A percentile compares a stretch with the other conserved stretches of the same genome.
Conservation (phyloP, 139 green algal genomes). For the Coelastrella sp. region DNA sequence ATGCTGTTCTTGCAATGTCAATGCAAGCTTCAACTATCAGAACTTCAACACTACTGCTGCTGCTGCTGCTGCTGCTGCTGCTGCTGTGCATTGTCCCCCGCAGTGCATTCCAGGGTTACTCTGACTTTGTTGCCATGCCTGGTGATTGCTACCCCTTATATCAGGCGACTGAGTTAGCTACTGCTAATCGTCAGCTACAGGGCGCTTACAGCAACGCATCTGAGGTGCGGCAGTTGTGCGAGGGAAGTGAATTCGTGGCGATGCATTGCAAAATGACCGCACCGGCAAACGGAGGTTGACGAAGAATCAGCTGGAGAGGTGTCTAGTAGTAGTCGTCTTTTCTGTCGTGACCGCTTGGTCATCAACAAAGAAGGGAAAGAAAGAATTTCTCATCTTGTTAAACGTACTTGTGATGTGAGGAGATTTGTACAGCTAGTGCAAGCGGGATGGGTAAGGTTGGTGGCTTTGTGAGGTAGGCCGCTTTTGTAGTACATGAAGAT, state of each 20-base stretch:
- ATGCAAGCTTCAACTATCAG: neutral
- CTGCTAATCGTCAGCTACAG: neutral
- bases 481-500: too few relatives aligned
- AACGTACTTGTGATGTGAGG: too few relatives aligned
- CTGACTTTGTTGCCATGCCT: neutral
- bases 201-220: conserved; percentile 20
- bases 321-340: too few relatives aligned
- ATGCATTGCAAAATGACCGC: neutral
- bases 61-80: neutral
- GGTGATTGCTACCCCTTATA: conserved; percentile 19
- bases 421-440: too few relatives aligned
- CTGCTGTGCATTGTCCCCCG: neutral
- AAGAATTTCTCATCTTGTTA: too few relatives aligned
- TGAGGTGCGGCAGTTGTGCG: neutral
- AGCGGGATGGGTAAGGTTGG: too few relatives aligned
- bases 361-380: too few relatives aligned
- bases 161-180: neutral
- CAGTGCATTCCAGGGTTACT: neutral
- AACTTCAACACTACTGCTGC: neutral
- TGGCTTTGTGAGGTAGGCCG: too few relatives aligned
- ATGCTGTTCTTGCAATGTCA: neutral
- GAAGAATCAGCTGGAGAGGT: too few relatives aligned
- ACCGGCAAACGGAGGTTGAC: neutral
- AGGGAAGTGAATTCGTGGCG: conserved; percentile 32
- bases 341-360: too few relatives aligned